phyloP scores from a whole-genome alignment of 2,329 filamentous ascomycete species.

The Pseudocercospora crystallina region DNA sequence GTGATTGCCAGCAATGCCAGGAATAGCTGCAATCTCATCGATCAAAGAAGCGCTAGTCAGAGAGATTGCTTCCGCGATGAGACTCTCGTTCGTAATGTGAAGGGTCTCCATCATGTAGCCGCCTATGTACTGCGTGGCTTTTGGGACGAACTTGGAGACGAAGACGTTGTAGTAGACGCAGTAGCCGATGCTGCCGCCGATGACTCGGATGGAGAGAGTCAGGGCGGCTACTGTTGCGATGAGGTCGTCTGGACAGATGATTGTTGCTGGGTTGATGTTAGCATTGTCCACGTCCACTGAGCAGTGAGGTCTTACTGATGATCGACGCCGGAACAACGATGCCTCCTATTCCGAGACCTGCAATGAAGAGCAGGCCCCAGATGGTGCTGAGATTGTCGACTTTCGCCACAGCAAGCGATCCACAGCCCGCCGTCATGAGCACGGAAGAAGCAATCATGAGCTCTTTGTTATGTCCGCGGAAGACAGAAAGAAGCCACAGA shows the following conservation, averaged over 20 bases:
- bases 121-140: slow-evolving; percentile 50
- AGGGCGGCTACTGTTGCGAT: slow-evolving; percentile 69
- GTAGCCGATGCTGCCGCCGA: slow-evolving; percentile 62
- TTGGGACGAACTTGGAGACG: slow-evolving; percentile 40
- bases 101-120: slow-evolving; percentile 50
- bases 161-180: slow-evolving; percentile 42
- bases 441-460: slow-evolving; percentile 61
- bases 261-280: slow-evolving; percentile 48
- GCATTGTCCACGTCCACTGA: background rate
- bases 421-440: slow-evolving; percentile 63
- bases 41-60: slow-evolving; percentile 56
- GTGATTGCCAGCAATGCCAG: slow-evolving; percentile 54
- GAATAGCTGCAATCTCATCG: slow-evolving; percentile 48
- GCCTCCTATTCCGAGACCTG: slow-evolving; percentile 65
- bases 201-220: slow-evolving; percentile 67
- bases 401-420: slow-evolving; percentile 32
- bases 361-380: slow-evolving; percentile 46
- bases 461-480: slow-evolving; percentile 59
- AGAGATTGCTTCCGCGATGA: slow-evolving; percentile 51
- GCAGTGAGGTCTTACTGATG: slow-evolving; percentile 41
- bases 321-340: slow-evolving; percentile 68
- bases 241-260: slow-evolving; percentile 68
- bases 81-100: slow-evolving; percentile 46
- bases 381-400: slow-evolving; percentile 32
- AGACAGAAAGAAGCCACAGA: slow-evolving; percentile 58